Percentiles rank a stretch among this genome's conserved stretches.
These are phyloP conservation scores for Exophiala xenobiotica DNA, from an alignment of 2,329 filamentous ascomycete species.

Conservation along the genomic window DNA sequence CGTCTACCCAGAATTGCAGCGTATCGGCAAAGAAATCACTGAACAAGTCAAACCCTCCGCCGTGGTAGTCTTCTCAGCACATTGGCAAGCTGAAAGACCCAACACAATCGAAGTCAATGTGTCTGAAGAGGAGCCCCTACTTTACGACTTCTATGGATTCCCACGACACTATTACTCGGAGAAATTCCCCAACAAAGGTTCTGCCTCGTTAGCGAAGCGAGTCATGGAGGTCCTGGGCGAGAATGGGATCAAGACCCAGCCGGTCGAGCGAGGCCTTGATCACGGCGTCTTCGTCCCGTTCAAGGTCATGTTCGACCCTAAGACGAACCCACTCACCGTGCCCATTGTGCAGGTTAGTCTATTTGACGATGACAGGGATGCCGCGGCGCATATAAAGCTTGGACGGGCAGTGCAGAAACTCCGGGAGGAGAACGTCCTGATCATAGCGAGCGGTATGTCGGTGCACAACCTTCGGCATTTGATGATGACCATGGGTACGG, in stretches of 20 bases:
- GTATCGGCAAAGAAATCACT: slow-evolving; percentile 69
- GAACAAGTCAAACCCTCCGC: slow-evolving; percentile 68
- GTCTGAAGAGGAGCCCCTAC: slow-evolving; percentile 62
- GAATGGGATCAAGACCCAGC: slow-evolving; percentile 60
- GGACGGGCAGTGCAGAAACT: slow-evolving; percentile 66
- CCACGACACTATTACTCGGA: slow-evolving; percentile 68
- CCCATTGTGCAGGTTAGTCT: slow-evolving; percentile 73
- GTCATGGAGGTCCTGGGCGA: slow-evolving; percentile 57
- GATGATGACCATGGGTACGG: slow-evolving; percentile 37
- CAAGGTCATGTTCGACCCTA: slow-evolving; percentile 58
- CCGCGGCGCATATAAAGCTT: slow-evolving; percentile 64
- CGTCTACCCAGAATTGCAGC: slow-evolving; percentile 62
- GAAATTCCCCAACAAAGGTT: slow-evolving; percentile 64
- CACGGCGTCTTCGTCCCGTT: slow-evolving; percentile 75
- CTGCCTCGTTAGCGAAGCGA: slow-evolving; percentile 57
- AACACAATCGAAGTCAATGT: slow-evolving; percentile 65
- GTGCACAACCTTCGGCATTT: slow-evolving; percentile 67
- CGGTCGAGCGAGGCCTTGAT: slow-evolving; percentile 65
- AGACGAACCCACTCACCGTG: slow-evolving; percentile 61
- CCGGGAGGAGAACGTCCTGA: slow-evolving; percentile 65
- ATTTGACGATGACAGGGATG: slow-evolving; percentile 60
- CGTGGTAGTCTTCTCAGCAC: slow-evolving; percentile 73
- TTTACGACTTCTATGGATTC: slow-evolving; percentile 76
- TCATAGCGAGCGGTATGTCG: slow-evolving; percentile 73
- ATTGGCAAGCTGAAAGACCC: slow-evolving; percentile 62